Evolutionary conservation across 306 rosid genomes (phyloP), one percentile per base, ranked within the genome.

Genomic region (Crotalaria pallida): DNA sequence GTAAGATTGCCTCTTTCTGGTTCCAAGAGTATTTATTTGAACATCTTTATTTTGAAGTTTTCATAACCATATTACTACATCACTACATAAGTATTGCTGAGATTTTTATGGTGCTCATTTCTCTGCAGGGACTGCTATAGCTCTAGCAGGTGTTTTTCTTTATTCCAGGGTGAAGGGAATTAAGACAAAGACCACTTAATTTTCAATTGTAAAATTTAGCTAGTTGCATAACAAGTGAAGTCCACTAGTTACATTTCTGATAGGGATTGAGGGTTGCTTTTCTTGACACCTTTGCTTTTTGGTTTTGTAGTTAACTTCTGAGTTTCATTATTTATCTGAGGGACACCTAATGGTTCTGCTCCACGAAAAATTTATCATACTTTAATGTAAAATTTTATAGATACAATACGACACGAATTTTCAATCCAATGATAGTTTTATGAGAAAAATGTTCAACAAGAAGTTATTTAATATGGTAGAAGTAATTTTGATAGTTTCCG

Each of bases 141-240:
- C 97, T 7, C 97, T 95, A 65, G 76, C 92, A 1, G 97, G 99
- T 55, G 99, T 91, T 82, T 91, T 95, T 82, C 75, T 95, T 40
- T 95, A 95, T 77, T 95, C 99, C 9, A 89, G 92, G 77, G 96
- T 84, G 85, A 89, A 79, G 80, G 75, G 88, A 74, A 81, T 91
- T 41, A 91, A 91, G 88, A 78, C 96, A 1, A 88, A 91, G 86
- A 79, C 83, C 0, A 82, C 87, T 58, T 91, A 80, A 84, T 76
- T 68, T 56, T 48, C 65, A 36, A 1, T 31, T 48, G 36, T 6
- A 75, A 58, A 74, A 47, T 81, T 87, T 85, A 85, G 80, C 53
- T 67, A 40, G 12, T 34, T 48, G 38, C 31, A 12, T 50, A 9
- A 38, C 75, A 60, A 10, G 17, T 21, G 71, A 51, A 21, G 17